These are phyloP conservation scores for Echeveria elegans DNA, from an alignment of 164 flowering plant genomes.

Conservation along the genomic window DNA sequence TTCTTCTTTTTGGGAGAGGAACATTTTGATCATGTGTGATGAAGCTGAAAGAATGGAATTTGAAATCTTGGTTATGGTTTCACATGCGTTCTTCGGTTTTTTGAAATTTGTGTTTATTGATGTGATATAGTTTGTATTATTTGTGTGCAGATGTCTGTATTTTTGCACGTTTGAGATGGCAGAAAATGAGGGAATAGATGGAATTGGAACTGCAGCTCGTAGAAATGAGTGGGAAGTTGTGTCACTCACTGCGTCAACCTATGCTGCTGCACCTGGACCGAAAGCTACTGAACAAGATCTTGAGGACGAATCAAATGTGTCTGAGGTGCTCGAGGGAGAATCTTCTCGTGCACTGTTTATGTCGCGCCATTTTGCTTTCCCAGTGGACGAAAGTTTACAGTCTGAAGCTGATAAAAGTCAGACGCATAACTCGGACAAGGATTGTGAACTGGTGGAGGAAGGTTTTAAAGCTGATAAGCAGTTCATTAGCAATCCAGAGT, in stretches of 20 bases:
- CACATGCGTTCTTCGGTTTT: too few relatives aligned
- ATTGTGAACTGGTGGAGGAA: constrained; percentile 17
- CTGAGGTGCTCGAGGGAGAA: constrained; percentile 29
- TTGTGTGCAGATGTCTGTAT: not conserved
- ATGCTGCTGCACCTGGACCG: constrained; percentile 87
- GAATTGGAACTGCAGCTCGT: constrained; percentile 36
- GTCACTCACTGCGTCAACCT: constrained; percentile 86
- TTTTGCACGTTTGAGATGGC: constrained; percentile 26
- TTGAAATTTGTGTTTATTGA: not conserved
- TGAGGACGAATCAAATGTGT: constrained; percentile 17
- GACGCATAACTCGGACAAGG: constrained; percentile 14
- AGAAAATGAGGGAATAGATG: constrained; percentile 38
- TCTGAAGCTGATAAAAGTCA: constrained; percentile 30
- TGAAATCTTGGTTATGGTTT: too few relatives aligned
- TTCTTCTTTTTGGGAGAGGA: too few relatives aligned
- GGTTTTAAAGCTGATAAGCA: constrained; percentile 26
- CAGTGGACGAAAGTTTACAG: constrained; percentile 55
- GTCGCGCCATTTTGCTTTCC: constrained; percentile 90
- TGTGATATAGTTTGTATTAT: not conserved
- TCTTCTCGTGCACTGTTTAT: constrained; percentile 58
- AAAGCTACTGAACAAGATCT: constrained; percentile 24
- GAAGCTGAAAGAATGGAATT: too few relatives aligned
- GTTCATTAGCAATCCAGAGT: constrained; percentile 24
- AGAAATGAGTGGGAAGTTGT: constrained; percentile 99
- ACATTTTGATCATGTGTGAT: too few relatives aligned